These are phyloP conservation scores for Aspergillus quadrilineatus DNA, from an alignment of 2,329 filamentous ascomycete species.

Conservation along the genomic window DNA sequence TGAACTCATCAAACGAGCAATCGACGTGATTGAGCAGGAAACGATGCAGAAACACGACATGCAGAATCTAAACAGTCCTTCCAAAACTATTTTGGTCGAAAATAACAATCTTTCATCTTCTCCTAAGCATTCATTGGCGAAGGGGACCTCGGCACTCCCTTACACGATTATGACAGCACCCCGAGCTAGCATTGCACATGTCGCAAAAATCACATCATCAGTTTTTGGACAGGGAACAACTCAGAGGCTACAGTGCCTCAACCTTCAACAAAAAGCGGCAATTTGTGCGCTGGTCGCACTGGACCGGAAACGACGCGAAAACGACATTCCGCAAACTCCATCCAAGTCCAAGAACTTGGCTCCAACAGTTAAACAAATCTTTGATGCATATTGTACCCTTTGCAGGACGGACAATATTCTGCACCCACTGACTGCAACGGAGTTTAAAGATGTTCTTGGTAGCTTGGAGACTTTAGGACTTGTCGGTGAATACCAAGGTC, in stretches of 20 bases:
- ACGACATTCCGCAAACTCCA: slow-evolving; percentile 52
- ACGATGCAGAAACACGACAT: slow-evolving; percentile 71
- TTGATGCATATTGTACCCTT: slow-evolving; percentile 75
- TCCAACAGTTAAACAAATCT: slow-evolving; percentile 80
- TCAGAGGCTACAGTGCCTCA: slow-evolving; percentile 81
- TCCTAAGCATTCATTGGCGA: slow-evolving; percentile 38
- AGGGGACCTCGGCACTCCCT: slow-evolving; percentile 45
- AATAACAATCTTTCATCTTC: slow-evolving; percentile 70
- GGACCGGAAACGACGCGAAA: slow-evolving; percentile 65
- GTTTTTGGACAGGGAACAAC: slow-evolving; percentile 86
- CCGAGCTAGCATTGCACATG: slow-evolving; percentile 81
- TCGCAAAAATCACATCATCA: slow-evolving; percentile 85
- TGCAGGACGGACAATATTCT: slow-evolving; percentile 87
- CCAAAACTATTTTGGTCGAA: slow-evolving; percentile 75
- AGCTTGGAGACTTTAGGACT: slow-evolving; percentile 86
- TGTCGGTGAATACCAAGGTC: slow-evolving; percentile 66
- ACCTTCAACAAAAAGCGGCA: slow-evolving; percentile 94
- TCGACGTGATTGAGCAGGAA: slow-evolving; percentile 86
- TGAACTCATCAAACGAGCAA: slow-evolving; percentile 83
- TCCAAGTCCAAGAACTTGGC: slow-evolving; percentile 61
- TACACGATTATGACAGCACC: slow-evolving; percentile 79
- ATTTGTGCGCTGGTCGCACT: slow-evolving; percentile 83
- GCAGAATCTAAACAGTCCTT: slow-evolving; percentile 60
- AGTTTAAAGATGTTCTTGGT: slow-evolving; percentile 89
- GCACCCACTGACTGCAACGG: slow-evolving; percentile 82